Conservation (phyloP, 176 grass and related monocot species). For the Oryza meridionalis region DNA sequence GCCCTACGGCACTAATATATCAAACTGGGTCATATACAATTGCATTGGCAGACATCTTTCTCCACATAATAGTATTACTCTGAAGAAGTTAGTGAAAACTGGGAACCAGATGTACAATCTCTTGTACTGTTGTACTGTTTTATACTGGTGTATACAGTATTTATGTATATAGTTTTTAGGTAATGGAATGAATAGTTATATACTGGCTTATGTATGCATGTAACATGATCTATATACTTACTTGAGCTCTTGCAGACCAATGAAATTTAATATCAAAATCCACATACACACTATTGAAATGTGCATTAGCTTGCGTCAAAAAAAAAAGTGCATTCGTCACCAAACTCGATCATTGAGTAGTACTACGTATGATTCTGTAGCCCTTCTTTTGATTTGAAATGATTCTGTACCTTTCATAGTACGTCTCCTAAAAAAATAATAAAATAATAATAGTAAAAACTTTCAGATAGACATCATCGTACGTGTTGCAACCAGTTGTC, state of each 20-base stretch:
- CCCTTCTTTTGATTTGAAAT: no score
- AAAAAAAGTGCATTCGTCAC: not conserved
- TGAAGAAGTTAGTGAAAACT: not conserved
- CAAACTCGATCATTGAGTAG: no score
- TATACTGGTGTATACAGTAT: not conserved
- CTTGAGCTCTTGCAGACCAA: not conserved
- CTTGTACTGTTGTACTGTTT: not conserved
- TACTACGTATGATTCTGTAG: no score
- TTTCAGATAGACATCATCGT: not conserved
- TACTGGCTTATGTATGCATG: not conserved
- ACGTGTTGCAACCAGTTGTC: not conserved
- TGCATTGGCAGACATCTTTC: not conserved
- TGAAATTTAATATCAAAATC: not conserved
- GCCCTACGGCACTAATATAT: not conserved
- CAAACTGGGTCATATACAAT: not conserved
- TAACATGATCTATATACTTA: not conserved
- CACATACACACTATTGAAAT: not conserved
- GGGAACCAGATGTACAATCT: conserved; percentile 12
- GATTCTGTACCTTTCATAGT: not conserved
- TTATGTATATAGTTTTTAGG: not conserved
- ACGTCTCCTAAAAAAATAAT: not conserved
- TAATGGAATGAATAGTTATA: not conserved
- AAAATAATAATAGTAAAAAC: no score
- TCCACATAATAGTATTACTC: not conserved
- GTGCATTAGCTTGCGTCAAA: no score